Conservation (phyloP, 495 filamentous ascomycete genomes). For the Letharia lupina region DNA sequence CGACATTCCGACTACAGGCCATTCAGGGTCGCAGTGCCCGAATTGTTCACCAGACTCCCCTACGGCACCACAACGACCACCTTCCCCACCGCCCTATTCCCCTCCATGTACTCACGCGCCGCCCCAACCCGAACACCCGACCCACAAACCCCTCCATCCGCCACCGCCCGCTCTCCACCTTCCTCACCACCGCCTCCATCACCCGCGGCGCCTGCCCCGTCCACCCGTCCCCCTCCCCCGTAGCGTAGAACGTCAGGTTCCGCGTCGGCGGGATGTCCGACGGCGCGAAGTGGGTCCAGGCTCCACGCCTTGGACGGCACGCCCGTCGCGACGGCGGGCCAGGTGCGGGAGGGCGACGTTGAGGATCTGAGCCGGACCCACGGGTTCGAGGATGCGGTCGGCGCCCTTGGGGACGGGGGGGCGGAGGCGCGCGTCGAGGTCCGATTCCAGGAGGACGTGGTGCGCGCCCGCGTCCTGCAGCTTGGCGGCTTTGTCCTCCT, state of each 20-base stretch:
- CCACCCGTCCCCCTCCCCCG: background rate
- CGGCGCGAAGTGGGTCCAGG: background rate
- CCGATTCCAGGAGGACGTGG: background rate
- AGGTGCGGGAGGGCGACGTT: background rate
- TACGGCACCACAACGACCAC: background rate
- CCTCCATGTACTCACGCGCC: background rate
- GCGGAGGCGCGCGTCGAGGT: background rate
- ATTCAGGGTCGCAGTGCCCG: too few species aligned
- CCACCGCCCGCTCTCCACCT: background rate
- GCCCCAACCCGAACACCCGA: background rate
- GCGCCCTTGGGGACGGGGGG: background rate
- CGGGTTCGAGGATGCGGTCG: constrained; percentile 1
- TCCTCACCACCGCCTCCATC: background rate
- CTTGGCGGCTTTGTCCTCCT: background rate
- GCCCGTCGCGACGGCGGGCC: background rate
- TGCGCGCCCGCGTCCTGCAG: background rate
- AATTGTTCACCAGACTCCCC: too few species aligned
- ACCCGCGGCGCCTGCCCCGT: background rate
- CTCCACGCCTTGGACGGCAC: background rate
- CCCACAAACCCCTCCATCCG: background rate
- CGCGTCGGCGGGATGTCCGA: background rate
- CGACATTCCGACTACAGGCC: too few species aligned
- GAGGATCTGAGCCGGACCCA: background rate
- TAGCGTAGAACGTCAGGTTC: background rate
- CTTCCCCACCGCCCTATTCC: background rate